Evolutionary conservation across 148 eudicot species (phyloP).

Genomic region (Chenopodium album): DNA sequence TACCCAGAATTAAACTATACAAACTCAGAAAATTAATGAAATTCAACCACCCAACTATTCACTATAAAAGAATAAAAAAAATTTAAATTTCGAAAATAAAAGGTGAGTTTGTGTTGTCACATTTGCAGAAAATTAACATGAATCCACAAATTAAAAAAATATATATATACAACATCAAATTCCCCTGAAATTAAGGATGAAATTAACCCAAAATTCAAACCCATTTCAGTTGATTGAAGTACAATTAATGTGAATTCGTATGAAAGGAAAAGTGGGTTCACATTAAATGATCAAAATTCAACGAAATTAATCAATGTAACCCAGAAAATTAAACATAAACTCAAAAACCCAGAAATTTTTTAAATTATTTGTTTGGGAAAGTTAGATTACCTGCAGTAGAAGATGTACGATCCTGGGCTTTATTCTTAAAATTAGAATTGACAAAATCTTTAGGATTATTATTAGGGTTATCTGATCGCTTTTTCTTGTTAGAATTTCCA

Average conservation of each 20-base stretch:
- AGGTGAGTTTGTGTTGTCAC: not conserved
- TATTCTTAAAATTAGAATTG: not conserved
- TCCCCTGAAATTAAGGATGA: not conserved
- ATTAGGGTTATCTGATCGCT: conserved; percentile 18
- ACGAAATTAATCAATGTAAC: not conserved
- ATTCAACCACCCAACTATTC: not conserved
- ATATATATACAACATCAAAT: not conserved
- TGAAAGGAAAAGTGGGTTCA: conserved; percentile 1
- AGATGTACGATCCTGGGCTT: conserved; percentile 18
- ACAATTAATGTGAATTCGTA: not conserved
- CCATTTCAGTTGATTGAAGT: not conserved
- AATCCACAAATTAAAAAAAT: not conserved
- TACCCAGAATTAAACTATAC: not conserved
- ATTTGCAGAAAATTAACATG: not conserved
- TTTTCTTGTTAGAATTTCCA: conserved; percentile 24
- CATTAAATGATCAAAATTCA: not conserved
- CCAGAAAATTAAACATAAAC: not conserved
- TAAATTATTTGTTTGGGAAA: not conserved
- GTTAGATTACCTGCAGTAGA: conserved; percentile 19
- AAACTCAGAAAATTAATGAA: not conserved
- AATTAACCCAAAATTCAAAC: not conserved
- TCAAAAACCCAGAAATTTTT: no score
- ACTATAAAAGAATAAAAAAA: not conserved
- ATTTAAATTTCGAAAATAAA: not conserved
- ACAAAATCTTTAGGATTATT: not conserved